Conservation (phyloP, 73 alveolate genomes). For the Urostyla sp. region DNA sequence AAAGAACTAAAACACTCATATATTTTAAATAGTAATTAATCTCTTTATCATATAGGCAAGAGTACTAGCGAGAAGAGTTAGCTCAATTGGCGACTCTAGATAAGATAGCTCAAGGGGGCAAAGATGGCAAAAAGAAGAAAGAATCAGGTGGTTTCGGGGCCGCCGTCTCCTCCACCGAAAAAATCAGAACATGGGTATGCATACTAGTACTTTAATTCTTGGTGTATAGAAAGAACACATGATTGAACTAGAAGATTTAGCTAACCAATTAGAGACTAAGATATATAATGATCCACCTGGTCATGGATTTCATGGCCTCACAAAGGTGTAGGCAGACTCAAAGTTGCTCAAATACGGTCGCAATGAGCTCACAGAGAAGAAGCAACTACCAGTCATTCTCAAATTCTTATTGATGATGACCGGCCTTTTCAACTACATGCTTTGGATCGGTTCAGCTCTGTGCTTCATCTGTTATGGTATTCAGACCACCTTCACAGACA, state of each 20-base stretch:
- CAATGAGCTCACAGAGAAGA: slow-evolving; percentile 83
- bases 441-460: slow-evolving; percentile 84
- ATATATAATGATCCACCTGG: slow-evolving; percentile 67
- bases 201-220: neutral
- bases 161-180: slow-evolving; percentile 61
- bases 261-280: neutral
- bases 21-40: too few species aligned
- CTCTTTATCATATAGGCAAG: neutral
- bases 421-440: slow-evolving; percentile 80
- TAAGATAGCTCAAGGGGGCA: neutral
- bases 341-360: slow-evolving; percentile 67
- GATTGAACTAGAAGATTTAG: neutral
- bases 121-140: neutral
- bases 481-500: slow-evolving; percentile 55
- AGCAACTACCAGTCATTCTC: slow-evolving; percentile 79
- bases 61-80: slow-evolving; percentile 5
- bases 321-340: slow-evolving; percentile 64
- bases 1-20: too few species aligned
- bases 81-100: slow-evolving; percentile 12
- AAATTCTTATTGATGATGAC: slow-evolving; percentile 80
- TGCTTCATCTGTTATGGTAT: slow-evolving; percentile 82
- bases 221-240: slow-evolving; percentile 7
- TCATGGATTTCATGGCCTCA: slow-evolving; percentile 72
- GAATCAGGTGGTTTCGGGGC: slow-evolving; percentile 2
- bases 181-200: slow-evolving; percentile 51